These are phyloP conservation scores for Elongisporangium prolatum DNA, from an alignment of 352 stramenopile species.

Conservation along the genomic window DNA sequence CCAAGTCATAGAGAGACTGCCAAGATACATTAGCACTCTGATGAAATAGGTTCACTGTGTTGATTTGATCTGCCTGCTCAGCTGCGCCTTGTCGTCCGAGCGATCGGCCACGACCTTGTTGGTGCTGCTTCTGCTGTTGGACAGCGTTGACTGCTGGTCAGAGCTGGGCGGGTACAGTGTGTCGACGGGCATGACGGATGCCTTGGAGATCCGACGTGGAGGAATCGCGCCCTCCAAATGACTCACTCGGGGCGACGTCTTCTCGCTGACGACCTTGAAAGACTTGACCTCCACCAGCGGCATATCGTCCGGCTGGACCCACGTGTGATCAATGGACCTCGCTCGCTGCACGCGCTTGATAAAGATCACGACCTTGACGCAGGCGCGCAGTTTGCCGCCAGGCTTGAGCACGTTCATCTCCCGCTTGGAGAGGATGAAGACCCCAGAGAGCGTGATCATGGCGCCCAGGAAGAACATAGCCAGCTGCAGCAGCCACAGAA, in stretches of 20 bases:
- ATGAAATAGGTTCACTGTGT: background rate
- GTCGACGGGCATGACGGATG: conserved; percentile 60
- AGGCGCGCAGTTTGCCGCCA: conserved; percentile 35
- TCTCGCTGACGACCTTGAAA: conserved; percentile 6
- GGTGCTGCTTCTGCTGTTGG: background rate
- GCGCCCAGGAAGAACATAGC: conserved; percentile 74
- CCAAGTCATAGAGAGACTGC: conserved; percentile 1
- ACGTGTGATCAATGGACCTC: conserved; percentile 40
- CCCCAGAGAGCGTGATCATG: conserved; percentile 60
- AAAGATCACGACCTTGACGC: conserved; percentile 55
- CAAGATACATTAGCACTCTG: no score
- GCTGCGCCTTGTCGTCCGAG: conserved; percentile 3
- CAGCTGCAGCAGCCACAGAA: conserved; percentile 14
- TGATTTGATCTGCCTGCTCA: conserved; percentile 1
- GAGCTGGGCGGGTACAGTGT: background rate
- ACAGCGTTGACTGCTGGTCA: background rate
- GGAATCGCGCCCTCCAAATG: background rate
- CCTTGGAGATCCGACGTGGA: conserved; percentile 28
- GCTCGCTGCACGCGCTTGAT: conserved; percentile 61
- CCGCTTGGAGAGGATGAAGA: conserved; percentile 60
- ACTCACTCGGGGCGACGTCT: background rate
- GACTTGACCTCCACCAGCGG: conserved; percentile 6
- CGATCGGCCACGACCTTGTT: background rate
- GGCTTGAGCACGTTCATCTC: conserved; percentile 63
- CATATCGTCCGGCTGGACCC: conserved; percentile 19